Evolutionary conservation across 345 rosid species (phyloP), one percentile per base, ranked within the genome.

Genomic region (Ailanthus altissimus): DNA sequence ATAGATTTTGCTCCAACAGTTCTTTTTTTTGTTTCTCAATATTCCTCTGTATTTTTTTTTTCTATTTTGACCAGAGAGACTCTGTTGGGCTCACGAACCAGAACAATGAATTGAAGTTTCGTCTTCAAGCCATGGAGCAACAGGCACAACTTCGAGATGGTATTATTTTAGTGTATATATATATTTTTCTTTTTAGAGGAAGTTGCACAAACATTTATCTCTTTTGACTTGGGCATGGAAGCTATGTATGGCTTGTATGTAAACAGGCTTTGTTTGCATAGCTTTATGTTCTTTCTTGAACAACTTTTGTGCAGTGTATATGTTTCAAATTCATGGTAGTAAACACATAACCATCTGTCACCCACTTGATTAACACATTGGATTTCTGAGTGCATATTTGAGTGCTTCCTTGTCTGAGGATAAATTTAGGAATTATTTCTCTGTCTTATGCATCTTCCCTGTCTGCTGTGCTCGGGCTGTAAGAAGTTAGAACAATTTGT

Each of bases 101-200:
- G 85, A 95, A 95, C 83, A 95, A 91, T 54, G 99, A 95, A 81
- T 80, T 95, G 72, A 95, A 95, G 83, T 95, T 91, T 77, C 94
- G 98, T 70, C 97, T 94, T 74, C 96, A 93, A 88, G 96, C 98
- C 81, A 91, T 93, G 98, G 98, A 94, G 72, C 98, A 94, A 80
- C 98, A 94, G 77, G 98, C 96, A 15, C 90, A 90, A 65, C 98
- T 94, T 58, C 91, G 98, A 9, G 94, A 94, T 80, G 98, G 98
- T 94, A 91, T 42, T 15, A 4, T 56, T 42, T 40, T 23, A 26
- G 25, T 5, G 43, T 14, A 59, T 13, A 13, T n/a, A 21, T n/a
- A n/a, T n/a, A n/a, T n/a, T 21, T 51, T 40, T 60, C 26, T 49
- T 72, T 53, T 38, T 40, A 28, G 40, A 3, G 13, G 20, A 40